These are phyloP conservation scores for Bassia scoparia DNA, from an alignment of 148 eudicot species.

Conservation along the genomic window DNA sequence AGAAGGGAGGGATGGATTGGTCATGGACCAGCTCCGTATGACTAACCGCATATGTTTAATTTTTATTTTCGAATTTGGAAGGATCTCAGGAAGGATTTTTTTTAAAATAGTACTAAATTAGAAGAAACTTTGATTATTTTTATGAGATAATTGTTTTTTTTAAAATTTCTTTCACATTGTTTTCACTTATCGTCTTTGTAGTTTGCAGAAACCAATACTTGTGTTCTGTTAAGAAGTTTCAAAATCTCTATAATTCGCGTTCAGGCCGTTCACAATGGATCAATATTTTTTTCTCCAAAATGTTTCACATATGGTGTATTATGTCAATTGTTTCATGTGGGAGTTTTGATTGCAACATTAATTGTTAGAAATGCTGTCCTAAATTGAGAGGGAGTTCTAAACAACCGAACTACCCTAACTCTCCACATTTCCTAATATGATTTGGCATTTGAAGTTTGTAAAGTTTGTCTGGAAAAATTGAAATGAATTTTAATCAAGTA, in stretches of 20 bases:
- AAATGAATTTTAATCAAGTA: too few relatives aligned
- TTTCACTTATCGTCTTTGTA: not conserved
- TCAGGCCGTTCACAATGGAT: conserved; percentile 4
- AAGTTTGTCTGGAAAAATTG: too few relatives aligned
- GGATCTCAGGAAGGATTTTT: conserved; percentile 2
- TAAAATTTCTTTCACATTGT: not conserved
- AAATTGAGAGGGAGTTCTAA: too few relatives aligned
- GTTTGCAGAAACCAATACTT: conserved; percentile 4
- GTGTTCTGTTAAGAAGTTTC: not conserved
- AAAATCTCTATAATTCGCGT: not conserved
- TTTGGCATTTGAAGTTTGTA: too few relatives aligned
- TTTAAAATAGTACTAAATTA: not conserved
- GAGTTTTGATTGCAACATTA: too few relatives aligned
- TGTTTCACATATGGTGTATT: too few relatives aligned
- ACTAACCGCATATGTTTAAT: conserved; percentile 22
- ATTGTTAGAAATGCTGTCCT: too few relatives aligned
- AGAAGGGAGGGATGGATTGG: conserved; percentile 15
- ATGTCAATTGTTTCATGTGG: too few relatives aligned
- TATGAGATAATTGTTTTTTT: conserved; percentile 3
- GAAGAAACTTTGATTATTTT: conserved; percentile 5
- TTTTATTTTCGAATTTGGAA: not conserved
- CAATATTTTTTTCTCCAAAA: too few relatives aligned
- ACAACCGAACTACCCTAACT: too few relatives aligned
- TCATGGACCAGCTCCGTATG: not conserved
- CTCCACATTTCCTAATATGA: too few relatives aligned